Conservation (phyloP, 805 yeast genomes). For the Schwanniomyces polymorphus region DNA sequence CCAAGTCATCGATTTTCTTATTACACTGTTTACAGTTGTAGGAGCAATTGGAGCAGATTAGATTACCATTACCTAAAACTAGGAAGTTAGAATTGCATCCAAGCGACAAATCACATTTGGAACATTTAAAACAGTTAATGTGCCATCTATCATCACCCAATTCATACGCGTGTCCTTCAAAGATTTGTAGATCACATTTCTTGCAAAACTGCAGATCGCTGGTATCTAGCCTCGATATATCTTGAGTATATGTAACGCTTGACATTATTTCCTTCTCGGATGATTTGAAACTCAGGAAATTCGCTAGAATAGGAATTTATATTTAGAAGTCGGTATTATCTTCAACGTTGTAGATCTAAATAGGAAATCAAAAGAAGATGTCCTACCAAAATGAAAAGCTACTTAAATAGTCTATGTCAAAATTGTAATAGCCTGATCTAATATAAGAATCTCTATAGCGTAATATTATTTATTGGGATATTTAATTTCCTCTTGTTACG, state of each 20-base stretch:
- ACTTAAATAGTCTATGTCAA: neutral
- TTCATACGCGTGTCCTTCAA: conserved; percentile 93
- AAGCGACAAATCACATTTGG: conserved; percentile 72
- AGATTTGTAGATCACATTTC: conserved; percentile 50
- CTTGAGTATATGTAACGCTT: conserved; percentile 1
- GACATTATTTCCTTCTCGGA: neutral
- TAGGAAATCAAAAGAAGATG: neutral
- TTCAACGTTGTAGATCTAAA: neutral
- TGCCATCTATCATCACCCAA: conserved; percentile 96
- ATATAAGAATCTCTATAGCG: neutral
- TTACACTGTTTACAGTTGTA: conserved; percentile 84
- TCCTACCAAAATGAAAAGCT: neutral
- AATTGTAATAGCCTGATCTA: neutral
- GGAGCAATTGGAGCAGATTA: conserved; percentile 90
- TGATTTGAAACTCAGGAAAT: neutral
- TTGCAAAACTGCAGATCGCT: conserved; percentile 31
- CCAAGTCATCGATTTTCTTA: conserved; percentile 86
- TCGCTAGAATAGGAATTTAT: neutral
- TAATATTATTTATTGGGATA: neutral
- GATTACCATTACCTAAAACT: conserved; percentile 88
- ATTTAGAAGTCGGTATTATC: neutral
- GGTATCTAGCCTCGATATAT: conserved; percentile 1
- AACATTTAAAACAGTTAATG: conserved; percentile 86
- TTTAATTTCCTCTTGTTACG: neutral
- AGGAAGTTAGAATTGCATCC: conserved; percentile 89